These are phyloP conservation scores for Phanerochaete carnosa DNA, from an alignment of 768 basidiomycete species.

Conservation along the genomic window DNA sequence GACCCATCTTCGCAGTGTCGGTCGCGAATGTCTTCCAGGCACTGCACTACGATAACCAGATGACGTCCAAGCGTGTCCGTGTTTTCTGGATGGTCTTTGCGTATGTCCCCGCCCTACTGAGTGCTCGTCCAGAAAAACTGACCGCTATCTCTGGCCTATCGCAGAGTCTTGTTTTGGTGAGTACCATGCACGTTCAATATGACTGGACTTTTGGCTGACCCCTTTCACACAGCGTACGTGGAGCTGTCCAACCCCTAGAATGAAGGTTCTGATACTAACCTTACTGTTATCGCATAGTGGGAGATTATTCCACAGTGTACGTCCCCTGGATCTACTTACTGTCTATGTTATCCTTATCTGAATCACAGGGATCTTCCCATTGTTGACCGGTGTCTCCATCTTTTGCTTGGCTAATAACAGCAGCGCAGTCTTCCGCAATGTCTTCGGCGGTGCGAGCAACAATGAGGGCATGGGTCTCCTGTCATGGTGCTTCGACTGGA, in stretches of 20 bases:
- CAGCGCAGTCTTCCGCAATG: slow-evolving; percentile 21
- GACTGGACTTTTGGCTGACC: neutral
- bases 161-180: slow-evolving; percentile 9
- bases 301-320: slow-evolving; percentile 39
- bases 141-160: slow-evolving; percentile 4
- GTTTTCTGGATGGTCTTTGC: slow-evolving; percentile 38
- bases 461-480: slow-evolving; percentile 61
- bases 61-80: slow-evolving; percentile 35
- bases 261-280: neutral
- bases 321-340: slow-evolving; percentile 21
- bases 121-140: neutral
- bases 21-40: slow-evolving; percentile 31
- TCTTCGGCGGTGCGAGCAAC: slow-evolving; percentile 36
- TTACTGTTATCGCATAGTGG: slow-evolving; percentile 15
- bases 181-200: neutral
- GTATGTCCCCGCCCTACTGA: slow-evolving; percentile 22
- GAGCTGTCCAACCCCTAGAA: neutral
- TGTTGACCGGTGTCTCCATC: slow-evolving; percentile 31
- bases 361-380: slow-evolving; percentile 33
- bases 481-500: slow-evolving; percentile 61
- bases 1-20: slow-evolving; percentile 10
- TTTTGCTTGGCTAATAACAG: slow-evolving; percentile 34
- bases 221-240: neutral
- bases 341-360: slow-evolving; percentile 2
- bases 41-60: slow-evolving; percentile 33